A percentile compares a stretch with the other conserved stretches of the same genome.
These are phyloP conservation scores for Ceratocystis papillata DNA, from an alignment of 2,329 filamentous ascomycete genomes.

Conservation along the genomic window DNA sequence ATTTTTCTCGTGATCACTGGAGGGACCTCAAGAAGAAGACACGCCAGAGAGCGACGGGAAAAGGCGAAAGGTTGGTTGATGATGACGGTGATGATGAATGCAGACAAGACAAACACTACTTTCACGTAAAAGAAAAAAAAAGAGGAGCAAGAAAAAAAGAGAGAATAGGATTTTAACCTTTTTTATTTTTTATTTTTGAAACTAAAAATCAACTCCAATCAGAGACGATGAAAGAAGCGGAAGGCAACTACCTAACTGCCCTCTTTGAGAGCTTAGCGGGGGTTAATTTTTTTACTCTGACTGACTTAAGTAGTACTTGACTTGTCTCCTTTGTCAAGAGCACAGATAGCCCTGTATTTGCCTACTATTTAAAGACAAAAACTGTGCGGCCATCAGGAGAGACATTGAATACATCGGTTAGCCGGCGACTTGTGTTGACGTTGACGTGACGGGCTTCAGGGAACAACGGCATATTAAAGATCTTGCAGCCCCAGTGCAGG, in stretches of 20 bases:
- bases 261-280: not conserved
- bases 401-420: not conserved
- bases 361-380: not conserved
- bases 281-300: conserved; percentile 8
- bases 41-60: conserved; percentile 17
- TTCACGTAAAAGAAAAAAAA: conserved; percentile 5
- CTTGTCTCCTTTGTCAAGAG: not conserved
- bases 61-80: not conserved
- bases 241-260: conserved; percentile 5
- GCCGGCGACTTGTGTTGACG: not conserved
- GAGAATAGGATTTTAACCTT: not conserved
- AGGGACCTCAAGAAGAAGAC: conserved; percentile 19
- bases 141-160: not conserved
- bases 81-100: conserved; percentile 16
- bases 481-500: not conserved
- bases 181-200: not conserved
- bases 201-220: not conserved
- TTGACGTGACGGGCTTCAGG: not conserved
- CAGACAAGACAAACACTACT: not conserved
- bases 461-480: not conserved
- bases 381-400: not conserved
- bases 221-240: not conserved
- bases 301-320: not conserved
- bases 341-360: not conserved
- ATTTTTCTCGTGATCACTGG: conserved; percentile 16